Evolutionary conservation across 75 land plant genomes (phyloP).

Genomic region (Selaginella tamariscina): DNA sequence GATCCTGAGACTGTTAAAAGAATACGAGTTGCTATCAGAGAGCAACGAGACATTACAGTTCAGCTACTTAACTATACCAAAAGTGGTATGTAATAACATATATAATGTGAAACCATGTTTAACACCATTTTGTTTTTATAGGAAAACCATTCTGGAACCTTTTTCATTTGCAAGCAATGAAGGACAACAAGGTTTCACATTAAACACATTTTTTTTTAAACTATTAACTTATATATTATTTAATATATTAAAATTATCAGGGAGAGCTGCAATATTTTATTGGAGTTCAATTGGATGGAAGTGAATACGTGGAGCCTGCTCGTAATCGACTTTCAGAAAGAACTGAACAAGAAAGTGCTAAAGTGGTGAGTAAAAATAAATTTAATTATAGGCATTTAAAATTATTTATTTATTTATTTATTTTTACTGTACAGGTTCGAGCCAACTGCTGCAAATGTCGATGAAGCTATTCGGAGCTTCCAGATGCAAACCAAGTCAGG

Average conservation of each 20-base stretch:
- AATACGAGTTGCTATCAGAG: slow-evolving; percentile 86
- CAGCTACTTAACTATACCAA: slow-evolving; percentile 96
- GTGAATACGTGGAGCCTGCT: slow-evolving; percentile 60
- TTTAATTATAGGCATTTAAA: neutral
- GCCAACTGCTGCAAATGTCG: slow-evolving; percentile 73
- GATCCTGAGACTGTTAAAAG: slow-evolving; percentile 58
- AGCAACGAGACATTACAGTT: slow-evolving; percentile 80
- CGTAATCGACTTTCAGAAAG: slow-evolving; percentile 43
- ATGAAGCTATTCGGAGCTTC: slow-evolving; percentile 75
- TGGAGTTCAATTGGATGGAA: slow-evolving; percentile 85
- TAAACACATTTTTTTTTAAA: neutral
- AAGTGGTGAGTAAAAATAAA: slow-evolving; percentile 30
- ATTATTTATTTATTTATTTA: neutral
- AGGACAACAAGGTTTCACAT: slow-evolving; percentile 62
- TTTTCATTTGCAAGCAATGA: slow-evolving; percentile 96
- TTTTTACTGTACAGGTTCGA: slow-evolving; percentile 34
- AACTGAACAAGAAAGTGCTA: slow-evolving; percentile 41
- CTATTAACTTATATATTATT: too few species aligned
- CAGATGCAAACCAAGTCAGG: slow-evolving; percentile 74
- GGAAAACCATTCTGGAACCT: slow-evolving; percentile 97
- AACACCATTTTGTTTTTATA: slow-evolving; percentile 18
- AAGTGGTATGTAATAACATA: slow-evolving; percentile 37
- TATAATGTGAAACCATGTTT: neutral
- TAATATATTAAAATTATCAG: slow-evolving; percentile 22
- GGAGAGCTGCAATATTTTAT: slow-evolving; percentile 84